Base-by-base conservation (phyloP, 2,329 filamentous ascomycete species). In the Basipetospora chlamydospora region DNA sequence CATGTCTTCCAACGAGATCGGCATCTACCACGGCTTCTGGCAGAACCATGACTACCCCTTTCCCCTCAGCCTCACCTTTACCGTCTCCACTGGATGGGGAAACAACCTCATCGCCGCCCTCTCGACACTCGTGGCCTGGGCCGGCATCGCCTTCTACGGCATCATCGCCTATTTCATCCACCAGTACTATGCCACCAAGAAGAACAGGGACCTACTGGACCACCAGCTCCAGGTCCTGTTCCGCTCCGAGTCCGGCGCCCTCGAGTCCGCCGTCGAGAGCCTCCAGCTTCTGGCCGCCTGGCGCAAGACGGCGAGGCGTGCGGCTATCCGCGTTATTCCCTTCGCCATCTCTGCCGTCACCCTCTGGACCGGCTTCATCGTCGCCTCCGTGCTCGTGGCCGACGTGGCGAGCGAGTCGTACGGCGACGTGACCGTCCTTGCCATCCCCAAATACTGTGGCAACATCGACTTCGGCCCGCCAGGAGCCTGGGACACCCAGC, bases 31-130 rank as follows among this genome's bases (percentile, higher is more conserved):
- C 16, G 30, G 30, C 12, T 10, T 33, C 4, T 33, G 30, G 30
- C n/a, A 33, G 18, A 23, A 33, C 12, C 18, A 33, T 23, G 30
- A 33, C 12, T 11, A 21, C 12, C 18, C 16, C 10, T 33, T 33
- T 12, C 30, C 30, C 16, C 16, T 33, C 30, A 33, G 30, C 30
- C 30, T 33, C 23, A 33, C 30, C 30, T 17, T 33, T 3, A 33
- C 30, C 3, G 30, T 33, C 12, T 17, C 30, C 18, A 33, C 30
- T 4, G 10, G 16, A 17, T 13, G 18, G 2, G 30, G 30, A 11
- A 33, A 33, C 30, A 22, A 33, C 18, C n/a, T 33, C 30, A 33
- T 23, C 12, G 30, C 30, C 4, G 30, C 30, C 3, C 30, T 33
- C 12, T 33, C 30, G 8, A 21, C 18, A n/a, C 30, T 33, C 1